These are phyloP conservation scores for Cyanidiococcus yangmingshanensis DNA, from an alignment of 23 red algal species.

Conservation along the genomic window DNA sequence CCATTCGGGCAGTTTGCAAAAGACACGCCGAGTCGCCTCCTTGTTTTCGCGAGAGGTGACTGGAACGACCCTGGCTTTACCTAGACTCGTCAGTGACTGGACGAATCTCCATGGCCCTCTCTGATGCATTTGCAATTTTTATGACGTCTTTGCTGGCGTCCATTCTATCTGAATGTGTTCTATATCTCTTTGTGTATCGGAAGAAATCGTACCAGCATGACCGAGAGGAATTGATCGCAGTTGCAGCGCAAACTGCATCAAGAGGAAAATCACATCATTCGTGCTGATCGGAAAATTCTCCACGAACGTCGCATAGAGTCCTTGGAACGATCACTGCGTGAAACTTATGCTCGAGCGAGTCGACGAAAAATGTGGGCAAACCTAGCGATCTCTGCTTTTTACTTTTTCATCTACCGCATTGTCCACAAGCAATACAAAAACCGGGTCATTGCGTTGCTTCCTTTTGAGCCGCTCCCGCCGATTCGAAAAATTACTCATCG, in stretches of 20 bases:
- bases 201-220: not conserved
- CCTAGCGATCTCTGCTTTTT: slow-evolving; percentile 4
- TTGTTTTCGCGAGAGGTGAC: too few species aligned
- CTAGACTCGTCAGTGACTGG: too few species aligned
- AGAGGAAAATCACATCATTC: not conserved
- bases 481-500: not conserved
- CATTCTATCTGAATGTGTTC: not conserved
- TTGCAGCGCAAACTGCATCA: not conserved
- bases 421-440: not conserved
- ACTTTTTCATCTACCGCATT: not conserved
- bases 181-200: not conserved
- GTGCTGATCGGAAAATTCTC: slow-evolving; percentile 2
- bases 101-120: not conserved
- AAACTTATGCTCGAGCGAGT: not conserved
- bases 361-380: not conserved
- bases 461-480: not conserved
- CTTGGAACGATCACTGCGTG: not conserved
- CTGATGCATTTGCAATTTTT: slow-evolving; percentile 4
- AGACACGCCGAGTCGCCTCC: too few species aligned
- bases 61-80: too few species aligned
- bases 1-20: too few species aligned
- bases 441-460: not conserved
- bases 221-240: not conserved
- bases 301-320: not conserved
- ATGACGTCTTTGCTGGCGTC: not conserved